Conservation (phyloP, 2,329 filamentous ascomycete genomes). For the Alternaria novae-zelandiae region DNA sequence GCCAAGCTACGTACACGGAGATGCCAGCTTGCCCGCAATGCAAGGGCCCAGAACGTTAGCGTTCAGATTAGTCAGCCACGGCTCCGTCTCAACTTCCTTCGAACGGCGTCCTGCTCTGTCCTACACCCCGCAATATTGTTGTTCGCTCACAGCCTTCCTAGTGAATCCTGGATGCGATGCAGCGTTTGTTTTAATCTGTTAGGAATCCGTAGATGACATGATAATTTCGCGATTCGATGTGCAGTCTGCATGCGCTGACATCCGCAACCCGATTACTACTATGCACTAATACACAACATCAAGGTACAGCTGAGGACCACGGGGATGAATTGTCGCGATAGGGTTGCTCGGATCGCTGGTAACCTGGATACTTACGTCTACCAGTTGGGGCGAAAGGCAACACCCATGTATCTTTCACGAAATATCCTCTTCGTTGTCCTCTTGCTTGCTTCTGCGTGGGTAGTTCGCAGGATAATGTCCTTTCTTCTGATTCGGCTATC, state of each 20-base stretch:
- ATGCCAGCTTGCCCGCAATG: conserved; percentile 43
- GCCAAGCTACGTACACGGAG: conserved; percentile 30
- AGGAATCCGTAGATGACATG: background rate
- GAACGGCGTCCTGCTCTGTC: background rate
- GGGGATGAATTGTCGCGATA: background rate
- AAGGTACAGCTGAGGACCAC: background rate
- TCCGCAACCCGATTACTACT: background rate
- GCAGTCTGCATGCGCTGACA: background rate
- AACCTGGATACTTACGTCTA: background rate
- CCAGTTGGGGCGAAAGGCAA: background rate
- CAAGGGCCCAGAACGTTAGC: conserved; percentile 16
- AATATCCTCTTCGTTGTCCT: background rate
- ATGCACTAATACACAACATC: background rate
- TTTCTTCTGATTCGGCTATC: background rate
- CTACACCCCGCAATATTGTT: background rate
- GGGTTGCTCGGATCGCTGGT: background rate
- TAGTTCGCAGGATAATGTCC: no score
- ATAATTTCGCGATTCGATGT: background rate
- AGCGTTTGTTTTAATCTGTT: background rate
- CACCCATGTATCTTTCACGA: background rate
- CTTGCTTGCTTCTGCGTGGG: background rate
- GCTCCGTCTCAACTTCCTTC: background rate
- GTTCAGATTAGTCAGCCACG: conserved; percentile 1
- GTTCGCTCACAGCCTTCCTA: background rate
- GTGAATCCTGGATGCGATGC: no score